Evolutionary conservation across 495 filamentous ascomycete species (phyloP), one percentile per base, ranked within the genome.

Genomic region (Xylaria scruposa): DNA sequence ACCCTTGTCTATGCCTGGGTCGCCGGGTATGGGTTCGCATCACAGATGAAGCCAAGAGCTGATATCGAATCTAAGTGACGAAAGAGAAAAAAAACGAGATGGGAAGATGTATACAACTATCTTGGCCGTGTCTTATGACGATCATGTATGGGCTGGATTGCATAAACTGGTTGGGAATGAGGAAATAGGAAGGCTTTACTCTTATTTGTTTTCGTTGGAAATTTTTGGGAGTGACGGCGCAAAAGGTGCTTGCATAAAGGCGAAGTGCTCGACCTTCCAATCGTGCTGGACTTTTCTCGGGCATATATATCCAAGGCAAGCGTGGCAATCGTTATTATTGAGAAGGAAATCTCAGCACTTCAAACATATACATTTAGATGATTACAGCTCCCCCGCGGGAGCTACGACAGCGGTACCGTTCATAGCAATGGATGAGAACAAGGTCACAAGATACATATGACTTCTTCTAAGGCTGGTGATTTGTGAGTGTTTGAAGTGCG

Each of bases 1-100:
- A 67, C 91, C 91, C 38, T 79, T 88, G 58, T 92, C 90, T 17
- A 90, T 91, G 85, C 90, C 90, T 19, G 83, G 86, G 56, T 92
- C 91, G 19, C 91, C 91, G 15, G 83, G 82, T 44, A 76, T 87
- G 68, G 76, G 79, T 21, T 81, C 79, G 67, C 81, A 81, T 42
- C 79, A 80, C 24, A n/a, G 19, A 51, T 71, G 70, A 71, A 60
- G 15, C 26, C 49, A n/a, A 3, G 7, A 42, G 24, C 21, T 24
- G 4, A n/a, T 15, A 29, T 26, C 60, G 8, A 56, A 72, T 67
- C 49, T 40, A 67, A 29, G 17, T 63, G 33, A 65, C 15, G 17
- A 68, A 29, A 42, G n/a, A 19, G 4, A 62, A 68, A 29, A 42
- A 26, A 33, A 15, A 63, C 2, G 65, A 53, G 54, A 60, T 63